Evolutionary conservation across 257 asterid genomes (phyloP).

Genomic region (Leptodermis oblonga): DNA sequence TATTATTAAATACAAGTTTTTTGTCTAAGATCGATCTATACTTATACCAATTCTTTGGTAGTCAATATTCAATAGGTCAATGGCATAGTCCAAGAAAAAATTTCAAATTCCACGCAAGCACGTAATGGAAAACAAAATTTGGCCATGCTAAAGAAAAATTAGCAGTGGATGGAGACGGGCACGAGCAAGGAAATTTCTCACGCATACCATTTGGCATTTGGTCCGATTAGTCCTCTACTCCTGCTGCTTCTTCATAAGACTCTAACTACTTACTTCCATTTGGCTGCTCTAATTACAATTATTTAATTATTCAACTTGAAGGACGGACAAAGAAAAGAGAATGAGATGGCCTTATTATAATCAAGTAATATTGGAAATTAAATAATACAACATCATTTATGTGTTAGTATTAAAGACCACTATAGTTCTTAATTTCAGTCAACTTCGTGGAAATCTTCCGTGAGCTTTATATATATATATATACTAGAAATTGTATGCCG

Average conservation of each 20-base stretch:
- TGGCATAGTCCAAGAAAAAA: no score
- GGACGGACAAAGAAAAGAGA: not conserved
- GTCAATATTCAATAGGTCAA: no score
- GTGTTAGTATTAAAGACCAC: no score
- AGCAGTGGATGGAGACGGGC: not conserved
- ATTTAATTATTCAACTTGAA: not conserved
- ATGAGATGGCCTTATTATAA: not conserved
- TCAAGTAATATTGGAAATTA: not conserved
- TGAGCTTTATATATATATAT: not conserved
- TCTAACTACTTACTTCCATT: constrained; percentile 5
- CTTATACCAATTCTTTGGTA: no score
- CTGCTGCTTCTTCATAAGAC: no score
- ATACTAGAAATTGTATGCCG: no score
- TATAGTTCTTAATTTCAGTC: no score
- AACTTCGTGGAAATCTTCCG: not conserved
- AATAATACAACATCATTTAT: not conserved
- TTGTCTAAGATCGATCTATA: no score
- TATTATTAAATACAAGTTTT: no score
- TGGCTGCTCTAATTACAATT: not conserved
- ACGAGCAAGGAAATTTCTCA: not conserved
- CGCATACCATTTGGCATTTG: constrained; percentile 9
- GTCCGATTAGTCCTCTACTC: not conserved
- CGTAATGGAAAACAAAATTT: not conserved
- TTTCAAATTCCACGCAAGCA: not conserved
- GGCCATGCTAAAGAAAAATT: not conserved